Base-by-base conservation (phyloP, 1,139 yeast species). In the Candida sp. region DNA sequence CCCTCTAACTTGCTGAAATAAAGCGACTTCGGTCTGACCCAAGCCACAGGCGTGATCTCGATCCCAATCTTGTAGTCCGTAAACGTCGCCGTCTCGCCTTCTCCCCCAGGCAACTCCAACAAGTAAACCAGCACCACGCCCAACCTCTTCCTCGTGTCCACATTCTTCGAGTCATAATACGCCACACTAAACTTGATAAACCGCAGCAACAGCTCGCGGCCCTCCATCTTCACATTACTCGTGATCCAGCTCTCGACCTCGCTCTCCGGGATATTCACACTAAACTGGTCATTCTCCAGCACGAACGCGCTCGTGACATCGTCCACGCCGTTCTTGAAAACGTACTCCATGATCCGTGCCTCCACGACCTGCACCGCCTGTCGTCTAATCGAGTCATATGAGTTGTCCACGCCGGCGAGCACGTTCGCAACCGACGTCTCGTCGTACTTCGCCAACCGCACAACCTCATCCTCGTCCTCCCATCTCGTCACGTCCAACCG, bases 121-220 rank as follows among this genome's bases (percentile, higher is more conserved):
- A 77, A 59, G 48, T 66, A 71, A 1, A 72, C 68, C 52, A 69
- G 72, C 2, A 72, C 58, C 0, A 70, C 63, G 1, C 80, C 81
- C 27, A 68, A 54, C 48, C 80, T 56, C 39, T 58, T 59, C 35
- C 66, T 54, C 6, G 47, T 56, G 2, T 48, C 48, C 5, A 54
- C 40, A 32, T 64, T 63, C 37, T 62, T 61, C 11, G 61, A 56
- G 7, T 67, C 52, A 46, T 60, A 65, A 47, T 72, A 66, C 0
- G 78, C 75, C 1, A 73, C 50, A 0, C 77, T 68, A 46, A 75
- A 58, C 50, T 72, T 73, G 23, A 76, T 66, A 52, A 76, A 73
- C 37, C 56, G 54, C 11, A 52, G 46, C 25, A 53, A 28, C 7
- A 52, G 57, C 8, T 54, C 52, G 4, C n/a, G 9, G 6, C 33